Conservation (phyloP, 176 grass and related monocot genomes). For the Pontederia paniculata region DNA sequence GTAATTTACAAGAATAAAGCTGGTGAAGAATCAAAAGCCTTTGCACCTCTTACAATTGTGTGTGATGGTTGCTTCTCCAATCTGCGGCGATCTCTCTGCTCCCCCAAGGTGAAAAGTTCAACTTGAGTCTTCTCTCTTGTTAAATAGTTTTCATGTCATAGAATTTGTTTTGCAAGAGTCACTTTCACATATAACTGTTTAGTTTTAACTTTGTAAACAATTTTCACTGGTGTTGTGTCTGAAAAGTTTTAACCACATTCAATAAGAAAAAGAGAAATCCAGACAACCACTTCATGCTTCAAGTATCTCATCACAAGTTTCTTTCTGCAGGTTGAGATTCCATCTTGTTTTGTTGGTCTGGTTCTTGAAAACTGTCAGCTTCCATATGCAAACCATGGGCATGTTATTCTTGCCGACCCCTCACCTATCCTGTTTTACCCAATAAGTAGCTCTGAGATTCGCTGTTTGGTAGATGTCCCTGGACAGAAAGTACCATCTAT, state of each 20-base stretch:
- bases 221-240: too few species aligned
- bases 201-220: too few species aligned
- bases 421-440: constrained; percentile 94
- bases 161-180: too few species aligned
- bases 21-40: constrained; percentile 76
- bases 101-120: constrained; percentile 54
- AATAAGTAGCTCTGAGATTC: constrained; percentile 88
- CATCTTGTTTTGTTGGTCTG: constrained; percentile 92
- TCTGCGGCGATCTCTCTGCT: constrained; percentile 66
- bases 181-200: too few species aligned
- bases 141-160: too few species aligned
- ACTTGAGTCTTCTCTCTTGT: too few species aligned
- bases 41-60: constrained; percentile 86
- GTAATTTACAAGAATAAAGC: constrained; percentile 78
- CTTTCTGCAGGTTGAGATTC: constrained; percentile 75
- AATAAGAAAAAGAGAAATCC: too few species aligned
- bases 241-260: too few species aligned
- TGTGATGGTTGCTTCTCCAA: constrained; percentile 98
- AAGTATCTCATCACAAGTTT: not conserved
- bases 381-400: constrained; percentile 78
- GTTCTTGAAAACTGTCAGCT: constrained; percentile 92
- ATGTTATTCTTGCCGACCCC: constrained; percentile 96
- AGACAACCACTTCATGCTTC: not conserved
- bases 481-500: constrained; percentile 92
- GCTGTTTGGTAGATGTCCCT: constrained; percentile 94